A percentile compares a stretch with the other conserved stretches of the same genome.
Conservation (phyloP, 345 rosid genomes). For the Leavenworthia alabamica region DNA sequence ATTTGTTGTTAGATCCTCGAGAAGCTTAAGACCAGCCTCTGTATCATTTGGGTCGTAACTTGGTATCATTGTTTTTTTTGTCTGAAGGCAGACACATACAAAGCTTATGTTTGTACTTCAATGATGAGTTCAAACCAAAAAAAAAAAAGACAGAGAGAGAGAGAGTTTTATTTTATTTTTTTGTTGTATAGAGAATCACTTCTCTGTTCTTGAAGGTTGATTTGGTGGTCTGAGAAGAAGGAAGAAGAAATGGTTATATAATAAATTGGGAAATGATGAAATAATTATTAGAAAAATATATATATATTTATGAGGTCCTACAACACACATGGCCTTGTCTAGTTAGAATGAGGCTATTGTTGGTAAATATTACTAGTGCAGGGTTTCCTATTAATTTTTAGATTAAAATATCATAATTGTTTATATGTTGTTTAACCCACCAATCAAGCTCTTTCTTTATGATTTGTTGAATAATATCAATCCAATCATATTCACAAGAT, state of each 20-base stretch:
- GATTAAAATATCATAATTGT: constrained; percentile 4
- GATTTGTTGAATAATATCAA: constrained; percentile 29
- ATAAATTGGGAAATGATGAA: constrained; percentile 40
- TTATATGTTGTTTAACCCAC: constrained; percentile 28
- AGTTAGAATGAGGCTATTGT: constrained; percentile 48
- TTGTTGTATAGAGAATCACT: not conserved
- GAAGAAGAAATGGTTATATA: constrained; percentile 49
- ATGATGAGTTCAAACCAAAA: constrained; percentile 7
- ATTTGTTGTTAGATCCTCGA: constrained; percentile 68
- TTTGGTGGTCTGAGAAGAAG: constrained; percentile 31
- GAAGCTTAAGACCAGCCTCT: constrained; percentile 61
- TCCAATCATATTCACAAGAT: constrained; percentile 35
- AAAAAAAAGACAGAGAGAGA: not conserved
- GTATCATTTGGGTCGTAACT: constrained; percentile 63
- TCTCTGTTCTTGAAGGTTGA: constrained; percentile 25
- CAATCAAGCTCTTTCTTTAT: constrained; percentile 33
- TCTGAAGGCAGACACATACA: constrained; percentile 24
- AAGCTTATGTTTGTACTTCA: constrained; percentile 16
- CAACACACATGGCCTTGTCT: constrained; percentile 85
- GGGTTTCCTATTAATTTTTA: constrained; percentile 12
- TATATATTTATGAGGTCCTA: constrained; percentile 58
- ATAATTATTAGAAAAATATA: constrained; percentile 21
- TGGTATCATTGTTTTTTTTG: constrained; percentile 47
- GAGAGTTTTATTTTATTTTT: not conserved
- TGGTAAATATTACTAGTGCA: constrained; percentile 56